Evolutionary conservation across 2,329 filamentous ascomycete species (phyloP).

Genomic region (Nectriaceae sp.): DNA sequence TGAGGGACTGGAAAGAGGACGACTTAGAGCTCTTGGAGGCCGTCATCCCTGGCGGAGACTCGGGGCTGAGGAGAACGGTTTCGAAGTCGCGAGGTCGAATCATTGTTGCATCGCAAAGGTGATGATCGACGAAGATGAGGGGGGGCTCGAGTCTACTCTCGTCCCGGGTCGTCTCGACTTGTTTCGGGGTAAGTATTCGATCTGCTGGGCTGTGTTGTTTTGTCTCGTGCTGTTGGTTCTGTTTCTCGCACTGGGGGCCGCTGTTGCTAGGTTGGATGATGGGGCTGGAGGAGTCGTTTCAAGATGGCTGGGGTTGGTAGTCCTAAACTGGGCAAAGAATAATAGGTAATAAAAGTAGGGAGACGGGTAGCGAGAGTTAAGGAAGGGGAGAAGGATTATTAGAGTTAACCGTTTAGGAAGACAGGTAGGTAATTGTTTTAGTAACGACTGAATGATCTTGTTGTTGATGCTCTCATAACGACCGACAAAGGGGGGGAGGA

Average conservation of each 20-base stretch:
- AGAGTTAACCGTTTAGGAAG: not conserved
- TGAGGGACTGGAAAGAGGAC: constrained; percentile 81
- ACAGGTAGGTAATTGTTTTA: not conserved
- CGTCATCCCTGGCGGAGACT: constrained; percentile 63
- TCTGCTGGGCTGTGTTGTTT: not conserved
- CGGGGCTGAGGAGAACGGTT: constrained; percentile 35
- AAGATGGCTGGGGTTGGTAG: constrained; percentile 26
- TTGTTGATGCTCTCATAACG: not conserved
- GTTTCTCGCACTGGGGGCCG: no score
- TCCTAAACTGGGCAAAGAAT: not conserved
- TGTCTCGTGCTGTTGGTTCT: not conserved
- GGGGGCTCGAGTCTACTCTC: constrained; percentile 1
- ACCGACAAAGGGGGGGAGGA: not conserved
- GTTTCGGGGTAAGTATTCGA: not conserved
- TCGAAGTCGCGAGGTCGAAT: constrained; percentile 34
- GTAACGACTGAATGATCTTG: not conserved
- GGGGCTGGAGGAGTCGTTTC: constrained; percentile 27
- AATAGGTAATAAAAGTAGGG: not conserved
- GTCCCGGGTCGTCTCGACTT: not conserved
- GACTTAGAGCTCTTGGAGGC: constrained; percentile 87
- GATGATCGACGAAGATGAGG: constrained; percentile 5
- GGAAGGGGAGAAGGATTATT: not conserved
- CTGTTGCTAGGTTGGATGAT: constrained; percentile 27
- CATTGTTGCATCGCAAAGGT: constrained; percentile 35
- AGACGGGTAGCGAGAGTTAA: not conserved